Percentiles rank a stretch among this genome's conserved stretches.
phyloP scores from a whole-genome alignment of 2,329 filamentous ascomycete species.

The Lizonia empirigonia region DNA sequence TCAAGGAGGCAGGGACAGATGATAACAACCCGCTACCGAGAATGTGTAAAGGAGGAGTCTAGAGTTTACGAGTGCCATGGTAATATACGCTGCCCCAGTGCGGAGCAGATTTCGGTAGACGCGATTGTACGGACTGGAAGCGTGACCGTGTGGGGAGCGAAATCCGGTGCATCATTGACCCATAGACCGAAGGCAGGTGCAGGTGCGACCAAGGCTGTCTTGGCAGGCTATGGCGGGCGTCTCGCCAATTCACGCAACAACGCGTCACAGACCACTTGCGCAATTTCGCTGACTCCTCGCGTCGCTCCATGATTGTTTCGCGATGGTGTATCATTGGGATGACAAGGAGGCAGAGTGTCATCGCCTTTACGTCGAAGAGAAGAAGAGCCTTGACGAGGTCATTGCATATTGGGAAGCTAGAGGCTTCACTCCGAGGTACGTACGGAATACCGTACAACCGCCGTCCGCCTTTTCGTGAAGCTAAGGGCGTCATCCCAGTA shows the following conservation, averaged over 20 bases:
- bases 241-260: conserved; percentile 20
- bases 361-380: conserved; percentile 77
- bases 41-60: background rate
- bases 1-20: conserved; percentile 3
- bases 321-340: conserved; percentile 65
- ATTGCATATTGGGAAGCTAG: conserved; percentile 69
- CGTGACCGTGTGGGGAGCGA: conserved; percentile 19
- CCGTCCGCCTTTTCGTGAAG: background rate
- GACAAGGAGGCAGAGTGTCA: conserved; percentile 69
- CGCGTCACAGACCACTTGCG: conserved; percentile 27
- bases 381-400: conserved; percentile 73
- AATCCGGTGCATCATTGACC: conserved; percentile 21
- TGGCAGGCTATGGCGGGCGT: conserved; percentile 28
- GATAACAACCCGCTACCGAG: background rate
- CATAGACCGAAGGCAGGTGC: background rate
- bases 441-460: conserved; percentile 33
- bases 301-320: background rate
- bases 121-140: conserved; percentile 14
- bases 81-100: conserved; percentile 18
- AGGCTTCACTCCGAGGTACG: conserved; percentile 72
- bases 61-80: conserved; percentile 15
- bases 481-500: conserved; percentile 54
- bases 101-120: conserved; percentile 26
- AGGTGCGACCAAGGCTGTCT: conserved; percentile 4
- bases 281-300: conserved; percentile 4